Evolutionary conservation across 23 red algal genomes (phyloP), one percentile per base, ranked within the genome.

Genomic region (Gracilaria caudata): DNA sequence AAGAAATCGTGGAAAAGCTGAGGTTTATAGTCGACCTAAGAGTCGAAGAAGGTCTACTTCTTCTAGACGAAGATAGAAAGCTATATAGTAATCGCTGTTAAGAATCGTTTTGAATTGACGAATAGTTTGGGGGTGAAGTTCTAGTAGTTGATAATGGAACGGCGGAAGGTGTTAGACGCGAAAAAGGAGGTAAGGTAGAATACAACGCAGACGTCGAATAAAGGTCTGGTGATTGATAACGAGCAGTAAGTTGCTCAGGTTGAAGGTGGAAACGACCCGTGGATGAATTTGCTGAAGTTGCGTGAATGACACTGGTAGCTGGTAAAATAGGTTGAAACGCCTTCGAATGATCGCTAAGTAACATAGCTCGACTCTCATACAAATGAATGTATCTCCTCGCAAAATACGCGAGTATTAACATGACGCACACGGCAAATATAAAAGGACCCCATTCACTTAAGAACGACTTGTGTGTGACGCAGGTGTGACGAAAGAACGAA

Each of bases 1-100:
- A 34, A 53, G 93, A 29, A 94, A 84, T 73, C 39, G 86, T 24
- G 92, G 92, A 38, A 86, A 87, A 61, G 79, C 51, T 23, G 88
- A 81, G 23, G 55, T 64, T 37, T 61, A 88, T 38, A 12, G 58
- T 20, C 23, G 56, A 37, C 77, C 70, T 45, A 75, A 46, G 20
- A 75, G 70, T 49, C 37, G 70, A 29, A 32, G 70, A 75, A 32
- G 70, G 19, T 75, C 70, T 24, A 75, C 43, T 32, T 75, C 70
- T 47, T 75, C 70, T 11, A 46, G 70, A 75, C 70, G 70, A 30
- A 7, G 70, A 75, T 75, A 75, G 43, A 65, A 65, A 30, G 10
- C n/a, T n/a, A n/a, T 26, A 35, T 30, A 14, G 9, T 30, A 30
- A 2, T 16, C 1, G 29, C 35, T 66, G 61, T 30, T 66, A 66